Conservation (phyloP, 495 filamentous ascomycete genomes). For the Neurospora sp. region DNA sequence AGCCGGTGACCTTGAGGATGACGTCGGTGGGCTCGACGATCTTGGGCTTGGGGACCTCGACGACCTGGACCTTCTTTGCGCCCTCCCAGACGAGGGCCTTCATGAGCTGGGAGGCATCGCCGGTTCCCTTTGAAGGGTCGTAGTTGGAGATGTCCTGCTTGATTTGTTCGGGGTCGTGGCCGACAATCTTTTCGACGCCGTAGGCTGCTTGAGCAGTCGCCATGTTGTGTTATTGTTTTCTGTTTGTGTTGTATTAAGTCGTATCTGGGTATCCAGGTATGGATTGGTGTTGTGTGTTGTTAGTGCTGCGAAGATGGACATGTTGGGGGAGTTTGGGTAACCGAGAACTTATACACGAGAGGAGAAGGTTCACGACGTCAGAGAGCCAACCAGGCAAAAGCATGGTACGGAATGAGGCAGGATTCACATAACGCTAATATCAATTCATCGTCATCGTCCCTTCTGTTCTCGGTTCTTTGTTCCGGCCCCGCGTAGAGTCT, state of each 20-base stretch:
- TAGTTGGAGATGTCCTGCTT: slow-evolving; percentile 51
- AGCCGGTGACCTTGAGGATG: slow-evolving; percentile 75
- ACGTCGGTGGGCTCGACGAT: slow-evolving; percentile 68
- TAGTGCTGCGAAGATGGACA: no score
- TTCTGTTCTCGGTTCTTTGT: neutral
- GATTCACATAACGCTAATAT: neutral
- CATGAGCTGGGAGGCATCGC: slow-evolving; percentile 51
- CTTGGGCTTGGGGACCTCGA: slow-evolving; percentile 56
- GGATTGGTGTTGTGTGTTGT: no score
- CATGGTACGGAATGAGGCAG: neutral
- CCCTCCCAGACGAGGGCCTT: slow-evolving; percentile 65
- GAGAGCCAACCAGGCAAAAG: neutral
- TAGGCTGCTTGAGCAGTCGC: slow-evolving; percentile 54
- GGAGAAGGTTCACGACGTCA: neutral
- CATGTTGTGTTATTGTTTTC: slow-evolving; percentile 21
- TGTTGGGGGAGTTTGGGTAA: neutral
- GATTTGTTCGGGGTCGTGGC: slow-evolving; percentile 49
- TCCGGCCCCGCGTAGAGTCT: neutral
- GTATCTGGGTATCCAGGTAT: no score
- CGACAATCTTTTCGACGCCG: slow-evolving; percentile 51
- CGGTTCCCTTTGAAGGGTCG: slow-evolving; percentile 21
- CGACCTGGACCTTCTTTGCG: slow-evolving; percentile 54
- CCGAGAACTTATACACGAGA: neutral
- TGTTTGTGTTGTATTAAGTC: neutral
- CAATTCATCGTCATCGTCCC: neutral